These are phyloP conservation scores for Rhododendron williamsianum DNA, from an alignment of 148 eudicot genomes.

Conservation along the genomic window DNA sequence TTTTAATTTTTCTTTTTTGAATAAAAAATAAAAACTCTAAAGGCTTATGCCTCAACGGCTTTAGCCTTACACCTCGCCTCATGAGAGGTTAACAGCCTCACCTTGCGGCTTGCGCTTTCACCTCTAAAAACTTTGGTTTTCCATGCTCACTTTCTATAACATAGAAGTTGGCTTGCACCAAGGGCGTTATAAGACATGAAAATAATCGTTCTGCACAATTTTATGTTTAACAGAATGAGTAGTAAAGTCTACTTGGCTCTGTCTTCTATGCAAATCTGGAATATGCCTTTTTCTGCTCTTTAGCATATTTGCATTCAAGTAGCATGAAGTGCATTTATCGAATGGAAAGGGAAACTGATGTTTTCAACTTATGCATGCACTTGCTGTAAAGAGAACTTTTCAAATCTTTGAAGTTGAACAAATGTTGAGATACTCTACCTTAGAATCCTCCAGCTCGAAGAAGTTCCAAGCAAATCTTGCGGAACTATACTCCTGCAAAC, in stretches of 20 bases:
- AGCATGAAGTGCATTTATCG: conserved; percentile 29
- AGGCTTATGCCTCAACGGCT: too few species aligned
- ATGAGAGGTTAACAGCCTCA: too few species aligned
- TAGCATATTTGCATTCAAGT: conserved; percentile 10
- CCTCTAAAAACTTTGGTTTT: conserved; percentile 21
- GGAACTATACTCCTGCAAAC: conserved; percentile 71
- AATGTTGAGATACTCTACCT: conserved; percentile 59
- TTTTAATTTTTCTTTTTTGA: too few species aligned
- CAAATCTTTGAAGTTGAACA: conserved; percentile 54
- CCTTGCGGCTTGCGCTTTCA: too few species aligned
- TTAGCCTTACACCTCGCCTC: too few species aligned
- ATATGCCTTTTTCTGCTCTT: conserved; percentile 7
- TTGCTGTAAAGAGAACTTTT: conserved; percentile 60
- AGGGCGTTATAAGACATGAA: conserved; percentile 50
- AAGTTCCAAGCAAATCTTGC: conserved; percentile 45
- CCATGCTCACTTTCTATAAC: conserved; percentile 79
- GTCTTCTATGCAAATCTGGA: not conserved
- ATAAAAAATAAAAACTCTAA: too few species aligned
- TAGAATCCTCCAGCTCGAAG: conserved; percentile 55
- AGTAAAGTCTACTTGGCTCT: conserved; percentile 3
- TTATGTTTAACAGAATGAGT: conserved; percentile 28
- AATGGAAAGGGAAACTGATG: conserved; percentile 56
- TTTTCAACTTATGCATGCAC: conserved; percentile 52
- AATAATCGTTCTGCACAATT: conserved; percentile 60
- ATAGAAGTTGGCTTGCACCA: conserved; percentile 76